Base-by-base conservation (phyloP, 225 moss, liverwort and hornwort genomes). In the Polytrichum commune region DNA sequence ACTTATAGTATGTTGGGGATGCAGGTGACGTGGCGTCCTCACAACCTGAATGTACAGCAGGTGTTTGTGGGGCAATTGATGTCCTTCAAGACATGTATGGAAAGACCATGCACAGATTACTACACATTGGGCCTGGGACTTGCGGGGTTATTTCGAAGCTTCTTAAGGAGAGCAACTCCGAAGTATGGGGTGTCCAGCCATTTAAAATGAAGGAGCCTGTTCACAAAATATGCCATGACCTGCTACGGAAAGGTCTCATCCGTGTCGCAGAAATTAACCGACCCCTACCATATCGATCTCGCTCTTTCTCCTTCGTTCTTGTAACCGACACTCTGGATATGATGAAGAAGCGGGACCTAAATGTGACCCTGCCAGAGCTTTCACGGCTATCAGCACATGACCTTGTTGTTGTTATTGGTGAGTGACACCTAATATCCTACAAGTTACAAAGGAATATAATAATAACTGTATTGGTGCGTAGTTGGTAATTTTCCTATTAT, bases 141-240 rank as follows among this genome's bases (percentile, higher is more conserved):
- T 95, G 94, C 79, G 94, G 94, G 62, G 77, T 95, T 63, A 87
- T 95, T 38, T 74, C 87, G 16, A 87, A 84, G 80, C 85, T 95
- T 66, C 80, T 85, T n/a, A 89, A 92, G 70, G 92, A 92, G 76
- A 92, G 87, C 33, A 82, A 71, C 79, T 85, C 88, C 3, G 92
- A 95, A 80, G 90, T 90, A 9, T 95, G 94, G 94, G 94, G 94
- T 25, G 83, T 95, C 73, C 90, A 95, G 65, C 94, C 94, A 53
- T 89, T 85, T 70, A 67, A 81, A 61, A 72, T 90, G 89, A 85
- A 76, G 62, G 66, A 75, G 54, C 94, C 94, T 25, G 81, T 92
- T 24, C 90, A 92, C 70, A 82, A 87, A 70, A 73, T 71, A 29
- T 95, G 94, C 71, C 81, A 84, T 55, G 78, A 69, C 62, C 76